Base-by-base conservation (phyloP, 805 yeast genomes). In the Pichia scutulata region DNA sequence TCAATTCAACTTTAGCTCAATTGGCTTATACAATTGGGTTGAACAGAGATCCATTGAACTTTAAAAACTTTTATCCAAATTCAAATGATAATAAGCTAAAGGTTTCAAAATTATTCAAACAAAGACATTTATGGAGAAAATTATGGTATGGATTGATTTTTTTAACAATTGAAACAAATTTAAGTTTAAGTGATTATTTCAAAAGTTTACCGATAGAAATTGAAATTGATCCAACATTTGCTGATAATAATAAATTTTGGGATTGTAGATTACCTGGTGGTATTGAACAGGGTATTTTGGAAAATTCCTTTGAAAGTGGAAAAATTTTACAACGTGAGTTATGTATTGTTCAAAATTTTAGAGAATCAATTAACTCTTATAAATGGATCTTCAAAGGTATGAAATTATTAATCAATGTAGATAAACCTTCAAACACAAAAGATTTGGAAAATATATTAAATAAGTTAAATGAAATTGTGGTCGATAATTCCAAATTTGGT, bases 21-120 rank as follows among this genome's bases (percentile, higher is more conserved):
- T 62, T 74, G 60, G 80, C 80, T 2, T 66, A 65, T 48, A 69
- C 73, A 4, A 65, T 76, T 30, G 80, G 80, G 1, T 57, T 77
- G 46, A 72, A 76, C 53, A 58, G 81, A 24, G 81, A 77, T 55
- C 79, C 79, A 1, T 66, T 71, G 39, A 65, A 69, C 48, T 73
- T 68, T 57, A 63, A 64, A 37, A 65, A 66, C 50, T 64, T 65
- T 49, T 65, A 68, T 51, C 50, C 55, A 19, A 45, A 49, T 14
- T 47, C 60, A 12, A 53, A 57, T 16, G 65, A 59, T 43, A 69
- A 63, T 46, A 59, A 61, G 53, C 60, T 57, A 28, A 57, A 64
- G n/a, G 54, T 58, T 44, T 60, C 69, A 4, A 57, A 65, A 47
- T 57, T 57, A 50, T 68, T 58, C 60, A 64, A 65, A 54, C 63